Evolutionary conservation across 768 basidiomycete species (phyloP), one percentile per base, ranked within the genome.

Genomic region (Panaeolus papilionaceus): DNA sequence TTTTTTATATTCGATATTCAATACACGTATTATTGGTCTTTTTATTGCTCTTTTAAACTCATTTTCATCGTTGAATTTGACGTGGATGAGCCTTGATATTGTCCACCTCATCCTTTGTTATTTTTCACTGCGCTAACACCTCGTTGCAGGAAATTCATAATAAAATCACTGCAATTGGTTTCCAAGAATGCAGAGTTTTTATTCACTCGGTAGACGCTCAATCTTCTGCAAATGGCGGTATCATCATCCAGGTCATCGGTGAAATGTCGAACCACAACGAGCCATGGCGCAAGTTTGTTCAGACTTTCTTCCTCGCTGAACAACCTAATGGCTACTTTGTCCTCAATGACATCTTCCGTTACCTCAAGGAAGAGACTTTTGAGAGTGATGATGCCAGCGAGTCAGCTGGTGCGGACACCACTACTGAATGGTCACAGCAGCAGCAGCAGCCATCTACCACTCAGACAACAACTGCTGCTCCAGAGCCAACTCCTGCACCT

Each of bases 241-340:
- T 99, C 80, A 93, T 98, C 84, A 96, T 99, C 79, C 96, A 99
- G 80, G 98, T 98, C 79, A 97, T 97, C 76, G 98, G 98, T 72
- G 98, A 99, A 84, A 96, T 99, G 93, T 95, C 94, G 64, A 99
- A 99, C 81, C 86, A 89, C 71, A 87, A 88, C 66, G 93, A 92
- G 64, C 86, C 93, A 4, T 99, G 98, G 98, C 90, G 92, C 76
- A 99, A 99, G 83, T 99, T 99, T 74, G 96, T 96, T 11, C 98
- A 99, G 82, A 98, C 97, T 7, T 99, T 99, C 83, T 99, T 99
- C 92, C 91, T 99, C 65, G 98, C 98, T 44, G 96, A 98, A 80
- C 98, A 99, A 81, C 95, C 95, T 14, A 98, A 97, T 73, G 98
- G 98, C 49, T 99, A 99, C 84, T 99, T 97, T 77, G 98, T 99